A percentile compares a stretch with the other conserved stretches of the same genome.
These are phyloP conservation scores for Nemania serpens DNA, from an alignment of 2,329 filamentous ascomycete genomes.

Conservation along the genomic window DNA sequence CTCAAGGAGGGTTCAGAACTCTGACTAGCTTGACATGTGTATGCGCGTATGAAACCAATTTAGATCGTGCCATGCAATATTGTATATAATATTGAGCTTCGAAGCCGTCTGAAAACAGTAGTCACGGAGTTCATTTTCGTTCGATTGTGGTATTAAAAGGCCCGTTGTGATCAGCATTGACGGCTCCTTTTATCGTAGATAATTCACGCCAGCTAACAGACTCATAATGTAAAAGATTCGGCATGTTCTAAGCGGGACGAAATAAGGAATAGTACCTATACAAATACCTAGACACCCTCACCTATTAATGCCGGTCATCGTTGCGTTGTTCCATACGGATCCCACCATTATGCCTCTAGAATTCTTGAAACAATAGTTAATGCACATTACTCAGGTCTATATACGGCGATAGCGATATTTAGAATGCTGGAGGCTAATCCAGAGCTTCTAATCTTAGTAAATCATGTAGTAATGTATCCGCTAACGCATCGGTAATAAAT, in stretches of 20 bases:
- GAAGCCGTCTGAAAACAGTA: too few species aligned
- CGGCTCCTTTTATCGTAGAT: too few species aligned
- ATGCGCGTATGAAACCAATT: too few species aligned
- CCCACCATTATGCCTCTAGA: background rate
- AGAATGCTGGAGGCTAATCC: background rate
- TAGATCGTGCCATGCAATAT: too few species aligned
- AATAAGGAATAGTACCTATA: background rate
- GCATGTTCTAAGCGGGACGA: background rate
- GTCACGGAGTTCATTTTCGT: too few species aligned
- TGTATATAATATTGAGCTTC: too few species aligned
- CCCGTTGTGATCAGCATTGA: too few species aligned
- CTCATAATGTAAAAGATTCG: too few species aligned
- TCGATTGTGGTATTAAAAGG: too few species aligned
- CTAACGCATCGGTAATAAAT: slow-evolving; percentile 33
- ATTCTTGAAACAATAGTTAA: background rate
- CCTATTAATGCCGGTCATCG: background rate
- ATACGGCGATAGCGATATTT: slow-evolving; percentile 8
- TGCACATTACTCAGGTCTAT: background rate
- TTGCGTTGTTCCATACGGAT: background rate
- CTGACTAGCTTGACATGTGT: background rate
- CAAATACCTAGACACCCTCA: too few species aligned
- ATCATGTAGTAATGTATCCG: slow-evolving; percentile 33
- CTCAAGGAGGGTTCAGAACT: slow-evolving; percentile 25
- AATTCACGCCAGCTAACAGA: too few species aligned
- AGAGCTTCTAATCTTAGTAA: slow-evolving; percentile 17